Conservation (phyloP, 1,284 basidiomycete species). For the Leccinum subrobustum region DNA sequence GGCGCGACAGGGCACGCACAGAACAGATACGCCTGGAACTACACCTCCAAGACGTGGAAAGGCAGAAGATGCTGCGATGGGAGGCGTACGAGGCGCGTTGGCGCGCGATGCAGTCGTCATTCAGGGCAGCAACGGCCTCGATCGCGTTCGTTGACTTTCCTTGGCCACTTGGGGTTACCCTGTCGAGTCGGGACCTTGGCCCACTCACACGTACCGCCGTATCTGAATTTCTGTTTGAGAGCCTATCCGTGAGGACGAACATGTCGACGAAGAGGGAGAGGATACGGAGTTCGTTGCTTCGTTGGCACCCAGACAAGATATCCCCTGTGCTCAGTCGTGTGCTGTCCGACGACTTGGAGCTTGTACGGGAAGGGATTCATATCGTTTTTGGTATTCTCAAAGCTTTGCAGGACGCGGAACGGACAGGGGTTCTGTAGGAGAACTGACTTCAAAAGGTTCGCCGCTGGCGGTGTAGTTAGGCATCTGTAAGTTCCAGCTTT, state of each 20-base stretch:
- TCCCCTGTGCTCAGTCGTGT: slow-evolving; percentile 50
- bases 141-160: slow-evolving; percentile 51
- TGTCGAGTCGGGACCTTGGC: slow-evolving; percentile 33
- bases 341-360: slow-evolving; percentile 47
- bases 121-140: slow-evolving; percentile 3
- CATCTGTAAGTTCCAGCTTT: neutral
- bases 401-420: slow-evolving; percentile 29
- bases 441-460: neutral
- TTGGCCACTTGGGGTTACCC: slow-evolving; percentile 48
- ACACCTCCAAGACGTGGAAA: slow-evolving; percentile 23
- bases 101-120: slow-evolving; percentile 36
- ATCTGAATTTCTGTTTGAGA: slow-evolving; percentile 53
- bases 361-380: slow-evolving; percentile 44
- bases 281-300: slow-evolving; percentile 56
- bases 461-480: slow-evolving; percentile 4
- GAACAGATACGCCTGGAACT: slow-evolving; percentile 29
- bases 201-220: slow-evolving; percentile 42
- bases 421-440: slow-evolving; percentile 14
- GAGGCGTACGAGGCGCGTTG: slow-evolving; percentile 49
- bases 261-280: slow-evolving; percentile 49
- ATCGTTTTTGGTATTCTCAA: slow-evolving; percentile 30
- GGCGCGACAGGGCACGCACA: slow-evolving; percentile 49
- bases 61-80: slow-evolving; percentile 39
- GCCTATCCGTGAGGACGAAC: slow-evolving; percentile 41
- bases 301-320: slow-evolving; percentile 78